These are phyloP conservation scores for Andrographis paniculata DNA, from an alignment of 305 asterid genomes.

Conservation along the genomic window DNA sequence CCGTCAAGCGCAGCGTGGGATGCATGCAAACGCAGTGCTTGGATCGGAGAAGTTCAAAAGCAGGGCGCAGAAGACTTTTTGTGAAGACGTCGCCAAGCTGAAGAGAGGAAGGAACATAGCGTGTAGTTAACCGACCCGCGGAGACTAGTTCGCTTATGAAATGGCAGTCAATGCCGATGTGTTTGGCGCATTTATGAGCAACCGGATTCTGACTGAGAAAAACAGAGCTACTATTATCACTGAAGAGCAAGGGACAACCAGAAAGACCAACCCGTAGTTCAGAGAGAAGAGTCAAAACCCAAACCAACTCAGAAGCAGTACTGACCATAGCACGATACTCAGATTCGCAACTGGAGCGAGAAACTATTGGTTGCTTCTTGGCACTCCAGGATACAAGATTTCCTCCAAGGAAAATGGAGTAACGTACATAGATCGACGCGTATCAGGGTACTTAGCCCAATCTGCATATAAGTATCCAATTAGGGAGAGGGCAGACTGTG, in stretches of 20 bases:
- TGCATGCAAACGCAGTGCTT: conserved; percentile 4
- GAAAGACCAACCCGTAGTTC: conserved; percentile 1
- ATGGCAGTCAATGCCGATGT: conserved; percentile 6
- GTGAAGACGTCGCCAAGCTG: conserved; percentile 7
- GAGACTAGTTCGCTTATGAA: conserved; percentile 6
- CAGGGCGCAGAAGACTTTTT: not conserved
- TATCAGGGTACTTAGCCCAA: conserved; percentile 4
- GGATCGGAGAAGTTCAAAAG: conserved; percentile 4
- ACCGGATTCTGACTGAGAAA: conserved; percentile 4
- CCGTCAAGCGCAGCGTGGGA: not conserved
- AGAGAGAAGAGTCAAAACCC: not conserved
- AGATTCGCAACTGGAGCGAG: conserved; percentile 15
- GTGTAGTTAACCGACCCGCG: not conserved
- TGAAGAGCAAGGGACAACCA: not conserved
- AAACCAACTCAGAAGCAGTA: conserved; percentile 2
- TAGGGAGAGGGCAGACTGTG: not conserved
- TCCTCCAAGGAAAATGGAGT: no score
- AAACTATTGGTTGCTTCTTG: not conserved
- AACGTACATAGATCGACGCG: not conserved
- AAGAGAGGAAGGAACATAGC: not conserved
- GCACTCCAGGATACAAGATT: no score
- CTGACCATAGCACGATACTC: conserved; percentile 13
- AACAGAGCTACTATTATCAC: conserved; percentile 4
- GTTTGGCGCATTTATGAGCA: conserved; percentile 6
- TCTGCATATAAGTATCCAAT: not conserved